phyloP scores from a whole-genome alignment of 2,329 filamentous ascomycete genomes.

The Phialocephala sp. region DNA sequence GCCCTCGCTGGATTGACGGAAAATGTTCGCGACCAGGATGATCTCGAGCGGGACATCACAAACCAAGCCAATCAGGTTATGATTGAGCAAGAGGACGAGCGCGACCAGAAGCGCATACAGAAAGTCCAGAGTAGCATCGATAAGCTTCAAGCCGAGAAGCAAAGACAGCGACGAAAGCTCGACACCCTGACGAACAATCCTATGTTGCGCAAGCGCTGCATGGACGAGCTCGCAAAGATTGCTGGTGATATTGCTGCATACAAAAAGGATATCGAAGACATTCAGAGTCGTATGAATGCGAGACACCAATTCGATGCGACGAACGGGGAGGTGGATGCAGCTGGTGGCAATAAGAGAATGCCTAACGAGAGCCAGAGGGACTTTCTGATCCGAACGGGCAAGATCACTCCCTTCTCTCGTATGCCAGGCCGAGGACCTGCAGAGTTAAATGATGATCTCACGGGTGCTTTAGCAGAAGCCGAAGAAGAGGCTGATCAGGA shows the following conservation, averaged over 20 bases:
- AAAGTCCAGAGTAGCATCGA: conserved; percentile 59
- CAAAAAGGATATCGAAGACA: conserved; percentile 77
- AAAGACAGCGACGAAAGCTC: conserved; percentile 61
- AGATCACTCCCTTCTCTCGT: conserved; percentile 90
- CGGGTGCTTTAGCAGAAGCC: conserved; percentile 79
- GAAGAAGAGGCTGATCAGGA: conserved; percentile 67
- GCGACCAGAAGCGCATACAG: conserved; percentile 66
- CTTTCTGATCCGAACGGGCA: conserved; percentile 92
- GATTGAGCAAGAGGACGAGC: conserved; percentile 66
- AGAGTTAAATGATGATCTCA: conserved; percentile 70
- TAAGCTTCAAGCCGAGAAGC: conserved; percentile 70
- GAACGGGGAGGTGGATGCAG: conserved; percentile 50
- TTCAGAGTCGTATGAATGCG: conserved; percentile 79
- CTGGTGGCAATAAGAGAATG: conserved; percentile 62
- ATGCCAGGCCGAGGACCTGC: conserved; percentile 65
- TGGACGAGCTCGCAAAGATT: conserved; percentile 44
- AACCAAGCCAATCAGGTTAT: conserved; percentile 64
- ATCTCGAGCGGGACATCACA: conserved; percentile 86
- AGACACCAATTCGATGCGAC: conserved; percentile 63
- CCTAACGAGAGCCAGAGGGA: conserved; percentile 85
- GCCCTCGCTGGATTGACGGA: conserved; percentile 65
- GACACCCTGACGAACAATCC: conserved; percentile 57
- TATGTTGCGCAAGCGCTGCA: conserved; percentile 51
- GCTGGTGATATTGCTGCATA: conserved; percentile 49
- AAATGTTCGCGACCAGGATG: conserved; percentile 82